Conservation (phyloP, 2,329 filamentous ascomycete genomes). For the Escovopsis sp. region DNA sequence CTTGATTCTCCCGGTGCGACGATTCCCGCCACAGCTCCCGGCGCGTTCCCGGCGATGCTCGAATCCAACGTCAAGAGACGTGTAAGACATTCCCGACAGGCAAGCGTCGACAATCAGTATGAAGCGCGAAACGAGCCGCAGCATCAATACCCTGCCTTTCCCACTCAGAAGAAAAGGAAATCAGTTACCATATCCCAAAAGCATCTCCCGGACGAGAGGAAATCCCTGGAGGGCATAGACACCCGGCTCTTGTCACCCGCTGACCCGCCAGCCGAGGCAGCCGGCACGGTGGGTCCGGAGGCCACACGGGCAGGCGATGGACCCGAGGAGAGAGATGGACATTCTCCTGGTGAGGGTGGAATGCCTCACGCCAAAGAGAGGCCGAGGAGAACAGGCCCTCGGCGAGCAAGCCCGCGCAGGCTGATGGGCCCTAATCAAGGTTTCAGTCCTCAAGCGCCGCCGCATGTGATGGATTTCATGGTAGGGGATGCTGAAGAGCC, state of each 20-base stretch:
- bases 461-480: conserved; percentile 7
- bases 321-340: neutral
- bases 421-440: conserved; percentile 2
- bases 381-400: neutral
- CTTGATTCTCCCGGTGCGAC: neutral
- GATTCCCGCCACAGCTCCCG: neutral
- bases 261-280: neutral
- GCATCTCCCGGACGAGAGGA: conserved; percentile 1
- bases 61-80: conserved; percentile 1
- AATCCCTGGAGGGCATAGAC: neutral
- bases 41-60: neutral
- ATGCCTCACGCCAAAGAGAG: conserved; percentile 1
- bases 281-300: neutral
- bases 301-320: neutral
- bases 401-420: conserved; percentile 3
- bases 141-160: conserved; percentile 1
- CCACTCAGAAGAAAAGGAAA: neutral
- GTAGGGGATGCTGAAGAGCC: conserved; percentile 1
- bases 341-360: neutral
- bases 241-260: neutral
- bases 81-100: conserved; percentile 1
- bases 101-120: conserved; percentile 2
- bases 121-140: neutral
- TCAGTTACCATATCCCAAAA: neutral
- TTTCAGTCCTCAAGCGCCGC: conserved; percentile 5